Conservation (phyloP, 2,329 filamentous ascomycete species). For the Conoideocrella luteorostrata region DNA sequence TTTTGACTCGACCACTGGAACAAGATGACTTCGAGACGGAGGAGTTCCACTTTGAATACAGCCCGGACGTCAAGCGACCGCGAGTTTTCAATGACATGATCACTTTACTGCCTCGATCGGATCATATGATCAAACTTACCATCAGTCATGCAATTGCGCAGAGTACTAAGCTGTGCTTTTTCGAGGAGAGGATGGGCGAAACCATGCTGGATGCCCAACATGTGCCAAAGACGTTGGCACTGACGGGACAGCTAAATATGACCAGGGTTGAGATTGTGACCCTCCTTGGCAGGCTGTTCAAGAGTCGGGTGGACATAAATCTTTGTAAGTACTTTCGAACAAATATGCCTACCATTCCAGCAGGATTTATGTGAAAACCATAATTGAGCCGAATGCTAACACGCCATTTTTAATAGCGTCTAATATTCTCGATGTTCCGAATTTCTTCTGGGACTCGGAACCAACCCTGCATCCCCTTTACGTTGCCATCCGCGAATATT, state of each 20-base stretch:
- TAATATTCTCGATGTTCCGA: constrained; percentile 92
- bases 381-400: neutral
- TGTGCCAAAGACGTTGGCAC: constrained; percentile 79
- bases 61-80: constrained; percentile 73
- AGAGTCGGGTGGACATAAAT: constrained; percentile 93
- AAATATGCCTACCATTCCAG: no score
- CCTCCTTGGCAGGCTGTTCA: constrained; percentile 85
- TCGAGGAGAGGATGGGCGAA: constrained; percentile 90
- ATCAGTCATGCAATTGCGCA: constrained; percentile 97
- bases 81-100: constrained; percentile 99
- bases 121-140: constrained; percentile 98
- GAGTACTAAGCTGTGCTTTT: constrained; percentile 92
- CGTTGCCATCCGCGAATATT: constrained; percentile 88
- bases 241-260: constrained; percentile 89
- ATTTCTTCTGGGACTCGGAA: constrained; percentile 98
- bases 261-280: constrained; percentile 85
- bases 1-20: constrained; percentile 73
- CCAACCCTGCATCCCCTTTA: constrained; percentile 93
- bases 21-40: constrained; percentile 95
- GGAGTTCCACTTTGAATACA: constrained; percentile 98
- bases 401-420: constrained; percentile 51
- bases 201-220: constrained; percentile 93
- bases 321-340: constrained; percentile 60
- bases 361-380: neutral
- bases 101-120: constrained; percentile 77